Evolutionary conservation across 345 rosid genomes (phyloP).

Genomic region (Pistacia integerrima): DNA sequence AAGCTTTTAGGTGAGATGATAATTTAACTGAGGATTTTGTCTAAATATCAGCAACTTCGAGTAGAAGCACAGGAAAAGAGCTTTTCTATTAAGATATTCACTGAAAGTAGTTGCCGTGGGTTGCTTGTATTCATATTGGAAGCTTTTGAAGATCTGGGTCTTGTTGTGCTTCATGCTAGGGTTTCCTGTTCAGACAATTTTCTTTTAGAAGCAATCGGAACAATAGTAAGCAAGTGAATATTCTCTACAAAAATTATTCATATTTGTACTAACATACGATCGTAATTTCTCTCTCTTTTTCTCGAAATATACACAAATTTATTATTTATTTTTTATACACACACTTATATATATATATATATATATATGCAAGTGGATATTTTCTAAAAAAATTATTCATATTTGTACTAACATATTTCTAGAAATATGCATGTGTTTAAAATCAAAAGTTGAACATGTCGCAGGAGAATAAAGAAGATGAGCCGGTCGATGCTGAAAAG

Average conservation of each 20-base stretch:
- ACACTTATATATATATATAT: background rate
- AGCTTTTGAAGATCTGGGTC: slow-evolving; percentile 73
- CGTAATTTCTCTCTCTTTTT: background rate
- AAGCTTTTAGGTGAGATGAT: too few relatives aligned
- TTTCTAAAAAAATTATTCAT: too few relatives aligned
- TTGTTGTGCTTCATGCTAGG: slow-evolving; percentile 72
- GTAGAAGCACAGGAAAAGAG: slow-evolving; percentile 63
- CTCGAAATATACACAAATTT: background rate
- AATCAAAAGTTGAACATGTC: background rate
- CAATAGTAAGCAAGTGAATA: slow-evolving; percentile 42
- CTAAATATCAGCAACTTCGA: slow-evolving; percentile 34
- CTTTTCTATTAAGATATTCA: slow-evolving; percentile 49
- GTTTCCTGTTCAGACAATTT: slow-evolving; percentile 62
- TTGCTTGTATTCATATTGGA: slow-evolving; percentile 64
- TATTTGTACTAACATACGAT: background rate
- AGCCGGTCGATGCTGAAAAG: slow-evolving; percentile 42
- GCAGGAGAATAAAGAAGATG: slow-evolving; percentile 42
- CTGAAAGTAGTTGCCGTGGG: slow-evolving; percentile 46
- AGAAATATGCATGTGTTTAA: background rate
- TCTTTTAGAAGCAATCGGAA: slow-evolving; percentile 58
- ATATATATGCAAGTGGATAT: too few relatives aligned
- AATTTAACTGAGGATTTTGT: background rate
- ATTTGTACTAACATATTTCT: too few relatives aligned
- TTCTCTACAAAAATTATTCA: background rate
- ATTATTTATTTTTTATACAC: too few relatives aligned